Evolutionary conservation across 768 basidiomycete species (phyloP).

Genomic region (Amanita molliuscula): DNA sequence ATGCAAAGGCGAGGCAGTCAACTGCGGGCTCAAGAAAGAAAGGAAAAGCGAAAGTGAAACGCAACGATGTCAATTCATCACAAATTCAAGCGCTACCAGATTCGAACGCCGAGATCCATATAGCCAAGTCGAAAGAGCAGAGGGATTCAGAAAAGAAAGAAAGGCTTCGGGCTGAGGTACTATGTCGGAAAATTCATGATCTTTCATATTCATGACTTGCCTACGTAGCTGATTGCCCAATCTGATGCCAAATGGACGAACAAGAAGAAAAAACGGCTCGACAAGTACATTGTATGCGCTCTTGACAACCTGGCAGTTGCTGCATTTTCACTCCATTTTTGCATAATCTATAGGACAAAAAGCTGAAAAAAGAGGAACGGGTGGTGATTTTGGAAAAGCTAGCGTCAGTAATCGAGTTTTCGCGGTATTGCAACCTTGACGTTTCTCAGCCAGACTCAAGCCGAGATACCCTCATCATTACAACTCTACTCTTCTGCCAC

Average conservation of each 20-base stretch:
- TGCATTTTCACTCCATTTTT: constrained; percentile 1
- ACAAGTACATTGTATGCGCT: constrained; percentile 73
- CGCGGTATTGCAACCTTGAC: constrained; percentile 12
- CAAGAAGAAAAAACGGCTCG: constrained; percentile 84
- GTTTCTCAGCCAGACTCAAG: constrained; percentile 61
- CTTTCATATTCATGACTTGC: not conserved
- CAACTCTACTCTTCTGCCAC: constrained; percentile 73
- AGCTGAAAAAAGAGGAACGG: constrained; percentile 85
- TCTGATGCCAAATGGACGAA: constrained; percentile 64
- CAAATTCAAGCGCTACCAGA: constrained; percentile 22
- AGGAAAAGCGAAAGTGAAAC: constrained; percentile 31
- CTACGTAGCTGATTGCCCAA: constrained; percentile 32
- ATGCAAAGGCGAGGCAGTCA: constrained; percentile 61
- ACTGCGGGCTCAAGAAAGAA: constrained; percentile 54
- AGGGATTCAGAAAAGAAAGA: constrained; percentile 52
- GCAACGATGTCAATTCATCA: constrained; percentile 7
- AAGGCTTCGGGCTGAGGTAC: constrained; percentile 52
- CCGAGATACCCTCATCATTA: constrained; percentile 41
- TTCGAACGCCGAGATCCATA: constrained; percentile 48
- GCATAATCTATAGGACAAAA: constrained; percentile 56
- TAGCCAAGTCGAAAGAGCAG: constrained; percentile 48
- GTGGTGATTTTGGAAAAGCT: constrained; percentile 69
- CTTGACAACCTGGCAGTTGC: not conserved
- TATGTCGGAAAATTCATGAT: constrained; percentile 7
- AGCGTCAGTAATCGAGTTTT: constrained; percentile 39